phyloP scores from a whole-genome alignment of 108 stramenopile species.

The Nitzschia sp. region DNA sequence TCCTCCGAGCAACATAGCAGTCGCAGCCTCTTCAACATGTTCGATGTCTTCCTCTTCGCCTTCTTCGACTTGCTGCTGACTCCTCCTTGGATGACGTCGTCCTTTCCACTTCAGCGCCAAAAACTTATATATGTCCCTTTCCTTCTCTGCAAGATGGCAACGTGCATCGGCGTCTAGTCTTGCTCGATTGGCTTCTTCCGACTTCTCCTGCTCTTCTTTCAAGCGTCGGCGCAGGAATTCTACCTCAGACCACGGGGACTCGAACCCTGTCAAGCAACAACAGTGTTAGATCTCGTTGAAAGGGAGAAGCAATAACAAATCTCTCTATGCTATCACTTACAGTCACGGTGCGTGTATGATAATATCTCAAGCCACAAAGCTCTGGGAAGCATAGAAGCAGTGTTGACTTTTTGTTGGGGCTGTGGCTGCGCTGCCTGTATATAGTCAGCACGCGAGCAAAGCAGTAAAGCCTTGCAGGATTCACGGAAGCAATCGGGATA shows the following conservation, averaged over 20 bases:
- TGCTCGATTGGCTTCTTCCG: constrained; percentile 53
- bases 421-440: constrained; percentile 45
- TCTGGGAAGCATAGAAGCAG: constrained; percentile 67
- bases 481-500: constrained; percentile 67
- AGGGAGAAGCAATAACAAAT: neutral
- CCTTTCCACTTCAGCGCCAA: constrained; percentile 66
- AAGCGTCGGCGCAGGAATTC: constrained; percentile 63
- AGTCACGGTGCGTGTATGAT: constrained; percentile 78
- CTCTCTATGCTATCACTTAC: constrained; percentile 48
- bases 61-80: neutral
- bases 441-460: constrained; percentile 66
- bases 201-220: constrained; percentile 63
- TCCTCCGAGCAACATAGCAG: constrained; percentile 30
- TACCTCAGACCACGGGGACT: constrained; percentile 56
- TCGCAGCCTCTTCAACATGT: constrained; percentile 34
- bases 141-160: constrained; percentile 45
- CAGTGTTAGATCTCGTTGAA: too few relatives aligned
- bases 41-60: constrained; percentile 26
- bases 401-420: constrained; percentile 45
- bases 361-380: constrained; percentile 81
- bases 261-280: constrained; percentile 62
- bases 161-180: constrained; percentile 54
- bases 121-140: constrained; percentile 59
- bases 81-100: neutral
- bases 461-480: constrained; percentile 56